A percentile compares a stretch with the other conserved stretches of the same genome.
These are phyloP conservation scores for Penicillium paneum DNA, from an alignment of 2,329 filamentous ascomycete species.

Conservation along the genomic window DNA sequence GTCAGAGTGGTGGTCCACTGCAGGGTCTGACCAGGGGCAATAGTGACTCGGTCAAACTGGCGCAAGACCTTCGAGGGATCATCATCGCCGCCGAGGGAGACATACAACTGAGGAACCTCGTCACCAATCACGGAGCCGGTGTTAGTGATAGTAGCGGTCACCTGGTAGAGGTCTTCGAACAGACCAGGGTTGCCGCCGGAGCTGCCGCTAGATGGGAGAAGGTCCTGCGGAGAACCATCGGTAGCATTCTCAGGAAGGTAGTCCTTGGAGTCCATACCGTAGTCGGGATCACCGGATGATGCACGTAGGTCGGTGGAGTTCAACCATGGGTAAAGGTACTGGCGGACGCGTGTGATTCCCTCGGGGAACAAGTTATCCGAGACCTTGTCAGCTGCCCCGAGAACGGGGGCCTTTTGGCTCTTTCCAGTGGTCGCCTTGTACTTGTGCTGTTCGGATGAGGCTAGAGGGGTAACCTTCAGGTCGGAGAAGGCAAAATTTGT, in stretches of 20 bases:
- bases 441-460: constrained; percentile 49
- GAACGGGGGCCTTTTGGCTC: constrained; percentile 52
- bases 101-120: constrained; percentile 61
- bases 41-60: constrained; percentile 73
- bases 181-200: constrained; percentile 59
- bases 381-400: constrained; percentile 49
- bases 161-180: constrained; percentile 50
- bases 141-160: constrained; percentile 52
- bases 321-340: constrained; percentile 64
- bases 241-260: constrained; percentile 52
- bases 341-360: constrained; percentile 48
- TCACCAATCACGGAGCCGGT: constrained; percentile 49
- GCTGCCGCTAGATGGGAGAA: constrained; percentile 56
- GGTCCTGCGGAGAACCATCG: constrained; percentile 55
- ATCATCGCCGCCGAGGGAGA: constrained; percentile 73
- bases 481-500: constrained; percentile 62
- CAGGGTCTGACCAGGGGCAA: constrained; percentile 65
- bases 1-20: constrained; percentile 68
- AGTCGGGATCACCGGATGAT: constrained; percentile 53
- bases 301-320: constrained; percentile 56
- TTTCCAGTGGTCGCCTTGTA: constrained; percentile 55
- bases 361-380: constrained; percentile 56
- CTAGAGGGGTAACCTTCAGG: constrained; percentile 48
- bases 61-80: constrained; percentile 68
- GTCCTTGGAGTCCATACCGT: constrained; percentile 50